Evolutionary conservation across 2,329 filamentous ascomycete species (phyloP).

Genomic region (Purpureocillium lavendulum): DNA sequence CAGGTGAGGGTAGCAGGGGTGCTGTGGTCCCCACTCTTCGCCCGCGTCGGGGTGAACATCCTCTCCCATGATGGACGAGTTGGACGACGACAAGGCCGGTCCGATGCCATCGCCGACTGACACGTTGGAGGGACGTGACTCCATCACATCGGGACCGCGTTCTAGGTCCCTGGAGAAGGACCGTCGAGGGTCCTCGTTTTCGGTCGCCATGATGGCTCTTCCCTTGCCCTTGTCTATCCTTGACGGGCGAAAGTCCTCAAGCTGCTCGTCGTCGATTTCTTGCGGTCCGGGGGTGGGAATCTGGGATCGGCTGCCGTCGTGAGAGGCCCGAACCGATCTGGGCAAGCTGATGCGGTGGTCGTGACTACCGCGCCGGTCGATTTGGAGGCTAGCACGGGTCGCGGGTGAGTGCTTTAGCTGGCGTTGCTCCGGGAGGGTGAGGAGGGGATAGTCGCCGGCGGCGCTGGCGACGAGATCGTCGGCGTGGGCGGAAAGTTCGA

Average conservation of each 20-base stretch:
- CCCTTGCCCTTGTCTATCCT: constrained; percentile 39
- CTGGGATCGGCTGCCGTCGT: constrained; percentile 38
- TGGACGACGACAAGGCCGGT: constrained; percentile 45
- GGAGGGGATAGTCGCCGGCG: constrained; percentile 40
- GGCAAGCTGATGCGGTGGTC: constrained; percentile 45
- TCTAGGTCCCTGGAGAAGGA: constrained; percentile 45
- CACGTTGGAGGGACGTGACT: constrained; percentile 36
- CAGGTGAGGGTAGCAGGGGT: constrained; percentile 88
- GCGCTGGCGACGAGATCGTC: constrained; percentile 28
- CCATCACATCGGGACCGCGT: constrained; percentile 38
- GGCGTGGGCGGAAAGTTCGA: constrained; percentile 26
- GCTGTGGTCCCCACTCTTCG: constrained; percentile 83
- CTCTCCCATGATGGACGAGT: constrained; percentile 55
- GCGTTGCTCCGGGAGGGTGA: constrained; percentile 41
- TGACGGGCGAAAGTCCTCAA: not conserved
- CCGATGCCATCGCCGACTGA: constrained; percentile 44
- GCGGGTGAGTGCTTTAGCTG: constrained; percentile 34
- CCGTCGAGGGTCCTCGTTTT: constrained; percentile 23
- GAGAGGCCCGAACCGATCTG: constrained; percentile 42
- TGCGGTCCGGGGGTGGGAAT: constrained; percentile 19
- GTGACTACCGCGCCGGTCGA: constrained; percentile 36
- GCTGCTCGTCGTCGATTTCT: constrained; percentile 4
- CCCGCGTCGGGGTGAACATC: constrained; percentile 59
- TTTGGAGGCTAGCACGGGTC: constrained; percentile 39
- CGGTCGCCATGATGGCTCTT: constrained; percentile 36